Percentiles rank a stretch among this genome's conserved stretches.
These are phyloP conservation scores for Fusarium nisikadoi DNA, from an alignment of 2,329 filamentous ascomycete species.

Conservation along the genomic window DNA sequence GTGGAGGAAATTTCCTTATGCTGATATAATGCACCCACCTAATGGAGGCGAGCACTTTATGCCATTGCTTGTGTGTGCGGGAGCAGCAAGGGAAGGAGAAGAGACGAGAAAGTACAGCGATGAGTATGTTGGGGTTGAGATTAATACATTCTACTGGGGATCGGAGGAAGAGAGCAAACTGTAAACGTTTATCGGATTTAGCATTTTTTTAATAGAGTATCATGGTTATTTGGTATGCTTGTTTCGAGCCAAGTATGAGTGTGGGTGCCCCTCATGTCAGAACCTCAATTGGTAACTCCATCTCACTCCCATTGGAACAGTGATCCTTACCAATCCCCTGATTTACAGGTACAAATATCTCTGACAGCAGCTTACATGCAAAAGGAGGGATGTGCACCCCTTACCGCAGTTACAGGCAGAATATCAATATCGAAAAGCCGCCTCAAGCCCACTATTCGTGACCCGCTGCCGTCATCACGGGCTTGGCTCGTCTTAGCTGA, in stretches of 20 bases:
- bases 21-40: constrained; percentile 64
- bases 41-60: constrained; percentile 68
- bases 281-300: constrained; percentile 3
- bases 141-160: constrained; percentile 67
- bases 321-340: constrained; percentile 10
- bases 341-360: constrained; percentile 26
- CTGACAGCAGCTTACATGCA: background rate
- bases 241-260: background rate
- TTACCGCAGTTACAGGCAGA: background rate
- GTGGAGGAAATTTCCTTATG: constrained; percentile 61
- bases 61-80: constrained; percentile 67
- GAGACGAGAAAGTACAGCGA: constrained; percentile 59
- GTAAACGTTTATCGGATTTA: background rate
- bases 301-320: constrained; percentile 13
- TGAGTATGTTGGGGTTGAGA: constrained; percentile 59
- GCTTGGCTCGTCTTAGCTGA: constrained; percentile 35
- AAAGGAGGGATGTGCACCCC: background rate
- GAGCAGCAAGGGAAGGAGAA: constrained; percentile 58
- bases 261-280: constrained; percentile 4
- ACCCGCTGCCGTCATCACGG: constrained; percentile 37
- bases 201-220: background rate
- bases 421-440: background rate
- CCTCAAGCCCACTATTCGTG: constrained; percentile 25
- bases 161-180: constrained; percentile 37
- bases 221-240: constrained; percentile 20